Evolutionary conservation across 192 early-diverging fungal species (phyloP).

Genomic region (Allomyces javanicus): DNA sequence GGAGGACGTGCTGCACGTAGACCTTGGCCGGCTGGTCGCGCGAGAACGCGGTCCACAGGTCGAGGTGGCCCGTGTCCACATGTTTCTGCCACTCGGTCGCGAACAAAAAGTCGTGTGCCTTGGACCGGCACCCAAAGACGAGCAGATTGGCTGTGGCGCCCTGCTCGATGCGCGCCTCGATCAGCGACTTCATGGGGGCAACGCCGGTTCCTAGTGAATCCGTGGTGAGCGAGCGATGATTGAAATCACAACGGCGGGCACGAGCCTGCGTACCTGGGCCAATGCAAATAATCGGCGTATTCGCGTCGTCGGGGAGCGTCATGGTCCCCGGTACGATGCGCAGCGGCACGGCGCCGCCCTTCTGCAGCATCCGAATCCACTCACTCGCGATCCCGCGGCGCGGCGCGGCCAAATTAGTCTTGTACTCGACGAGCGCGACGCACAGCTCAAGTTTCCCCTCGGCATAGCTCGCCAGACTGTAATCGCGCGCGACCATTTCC

Average conservation of each 20-base stretch:
- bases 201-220: constrained; percentile 54
- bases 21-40: constrained; percentile 58
- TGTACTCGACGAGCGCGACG: constrained; percentile 71
- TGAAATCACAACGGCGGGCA: not conserved
- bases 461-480: constrained; percentile 50
- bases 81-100: constrained; percentile 38
- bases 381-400: constrained; percentile 66
- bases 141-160: constrained; percentile 42
- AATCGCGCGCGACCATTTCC: constrained; percentile 50
- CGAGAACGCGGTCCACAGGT: constrained; percentile 62
- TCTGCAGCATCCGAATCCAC: constrained; percentile 33
- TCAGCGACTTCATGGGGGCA: constrained; percentile 71
- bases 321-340: constrained; percentile 45
- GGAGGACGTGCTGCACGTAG: constrained; percentile 60
- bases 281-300: constrained; percentile 50
- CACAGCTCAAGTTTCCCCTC: constrained; percentile 41
- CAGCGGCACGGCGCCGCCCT: constrained; percentile 21
- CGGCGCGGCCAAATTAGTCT: constrained; percentile 49
- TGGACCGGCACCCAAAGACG: constrained; percentile 68
- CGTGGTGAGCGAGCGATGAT: not conserved
- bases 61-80: constrained; percentile 10
- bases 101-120: constrained; percentile 55
- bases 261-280: constrained; percentile 31
- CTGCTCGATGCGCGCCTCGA: constrained; percentile 29
- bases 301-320: constrained; percentile 28